Evolutionary conservation across 352 stramenopile species (phyloP), one percentile per base, ranked within the genome.

Genomic region (Pythium rhizo-oryzae): DNA sequence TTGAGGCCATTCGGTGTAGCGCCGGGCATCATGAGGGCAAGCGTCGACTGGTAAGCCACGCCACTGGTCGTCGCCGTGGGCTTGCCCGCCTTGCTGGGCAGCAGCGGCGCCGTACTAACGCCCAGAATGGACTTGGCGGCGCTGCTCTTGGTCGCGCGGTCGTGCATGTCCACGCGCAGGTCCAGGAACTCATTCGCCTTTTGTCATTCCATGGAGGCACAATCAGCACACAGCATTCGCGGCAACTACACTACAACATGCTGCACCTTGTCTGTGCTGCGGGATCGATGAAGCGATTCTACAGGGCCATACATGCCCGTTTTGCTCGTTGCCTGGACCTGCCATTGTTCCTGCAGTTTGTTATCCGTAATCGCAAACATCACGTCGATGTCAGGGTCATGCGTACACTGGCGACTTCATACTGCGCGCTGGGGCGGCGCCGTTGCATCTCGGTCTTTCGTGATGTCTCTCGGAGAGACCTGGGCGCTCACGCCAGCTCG

Each of bases 111-210:
- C 41, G 69, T 74, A 37, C 35, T 67, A 13, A 61, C 37, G 2
- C 53, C 52, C 8, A 68, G 16, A 44, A 59, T 60, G 56, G 35
- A 28, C 30, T 57, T 66, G 13, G 56, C 60, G 6, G 44, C 19
- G 25, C 68, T 52, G 0, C 62, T 63, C 15, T 44, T 44, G 4
- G 39, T 52, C 35, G 30, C 60, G 51, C 60, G 64, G 2, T 70
- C 69, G 37, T 69, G 59, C 47, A 68, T 61, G 51, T 80, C 75
- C n/a, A 82, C 61, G 8, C 66, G 71, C 47, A 85, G 35, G 33
- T 81, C 75, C 6, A 73, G 25, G 23, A 82, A 81, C 25, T 71
- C 41, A 8, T 69, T 67, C 64, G 72, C 30, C 39, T 65, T 9
- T 2, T 33, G 28, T 33, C 28, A n/a, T n/a, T n/a, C n/a, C n/a